phyloP scores from a whole-genome alignment of 805 yeast species.

The Candida lessepsii region DNA sequence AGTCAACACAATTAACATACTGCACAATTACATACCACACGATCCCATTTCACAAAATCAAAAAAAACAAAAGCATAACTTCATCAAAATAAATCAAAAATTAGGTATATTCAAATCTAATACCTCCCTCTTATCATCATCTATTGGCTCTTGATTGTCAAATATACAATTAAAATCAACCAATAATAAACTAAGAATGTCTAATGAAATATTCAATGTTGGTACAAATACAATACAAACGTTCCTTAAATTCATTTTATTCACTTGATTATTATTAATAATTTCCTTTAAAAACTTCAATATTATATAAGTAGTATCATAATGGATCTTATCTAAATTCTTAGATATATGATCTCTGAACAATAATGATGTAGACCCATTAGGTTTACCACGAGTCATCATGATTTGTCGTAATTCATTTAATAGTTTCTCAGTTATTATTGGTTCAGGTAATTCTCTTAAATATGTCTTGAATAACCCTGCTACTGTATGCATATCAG shows the following conservation, averaged over 20 bases:
- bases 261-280: slow-evolving; percentile 55
- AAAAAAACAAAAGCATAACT: too few species aligned
- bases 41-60: too few species aligned
- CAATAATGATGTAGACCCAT: slow-evolving; percentile 20
- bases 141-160: slow-evolving; percentile 47
- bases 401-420: slow-evolving; percentile 27
- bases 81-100: too few species aligned
- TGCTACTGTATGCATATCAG: slow-evolving; percentile 84
- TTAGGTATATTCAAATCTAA: slow-evolving; percentile 55
- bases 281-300: slow-evolving; percentile 68
- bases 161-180: slow-evolving; percentile 64
- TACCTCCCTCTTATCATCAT: slow-evolving; percentile 43
- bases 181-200: slow-evolving; percentile 56
- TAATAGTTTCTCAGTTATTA: slow-evolving; percentile 56
- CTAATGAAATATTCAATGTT: slow-evolving; percentile 66
- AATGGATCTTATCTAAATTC: slow-evolving; percentile 54
- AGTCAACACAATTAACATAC: too few species aligned
- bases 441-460: slow-evolving; percentile 68
- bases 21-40: too few species aligned
- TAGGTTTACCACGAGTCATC: slow-evolving; percentile 18
- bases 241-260: slow-evolving; percentile 84
- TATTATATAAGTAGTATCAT: slow-evolving; percentile 60
- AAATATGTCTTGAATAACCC: slow-evolving; percentile 81
- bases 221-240: slow-evolving; percentile 80
- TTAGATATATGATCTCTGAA: slow-evolving; percentile 34